A percentile compares a stretch with the other conserved stretches of the same genome.
phyloP scores from a whole-genome alignment of 202 grass and related monocot species.

The Schoenoplectus tabernaemontani region DNA sequence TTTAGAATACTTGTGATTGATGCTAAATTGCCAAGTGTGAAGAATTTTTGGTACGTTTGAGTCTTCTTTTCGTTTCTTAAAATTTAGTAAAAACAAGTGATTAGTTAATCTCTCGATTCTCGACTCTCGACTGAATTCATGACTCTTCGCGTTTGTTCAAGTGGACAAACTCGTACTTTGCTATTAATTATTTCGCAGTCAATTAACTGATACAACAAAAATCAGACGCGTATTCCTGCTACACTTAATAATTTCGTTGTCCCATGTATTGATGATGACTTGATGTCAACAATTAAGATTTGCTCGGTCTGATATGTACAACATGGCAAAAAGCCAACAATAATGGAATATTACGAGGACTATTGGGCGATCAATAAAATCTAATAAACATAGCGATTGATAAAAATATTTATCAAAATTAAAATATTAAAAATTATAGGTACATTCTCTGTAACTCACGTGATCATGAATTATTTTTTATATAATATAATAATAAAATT shows the following conservation, averaged over 20 bases:
- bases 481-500: not conserved
- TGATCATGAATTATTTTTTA: not conserved
- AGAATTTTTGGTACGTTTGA: conserved; percentile 25
- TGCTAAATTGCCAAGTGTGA: conserved; percentile 31
- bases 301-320: not conserved
- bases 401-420: not conserved
- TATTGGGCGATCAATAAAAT: not conserved
- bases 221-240: not conserved
- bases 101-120: too few species aligned
- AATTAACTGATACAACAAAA: not conserved
- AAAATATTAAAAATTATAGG: not conserved
- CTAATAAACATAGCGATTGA: not conserved
- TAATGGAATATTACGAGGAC: not conserved
- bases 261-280: not conserved
- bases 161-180: not conserved
- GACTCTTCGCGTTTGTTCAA: not conserved
- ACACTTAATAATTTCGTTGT: not conserved
- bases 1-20: conserved; percentile 17
- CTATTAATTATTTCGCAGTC: not conserved
- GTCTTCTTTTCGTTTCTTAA: too few species aligned
- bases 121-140: too few species aligned
- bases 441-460: not conserved
- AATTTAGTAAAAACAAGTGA: too few species aligned
- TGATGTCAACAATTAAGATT: not conserved
- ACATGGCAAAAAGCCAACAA: not conserved